Evolutionary conservation across 2,329 filamentous ascomycete species (phyloP).

Genomic region (Tolypocladium amazonense): DNA sequence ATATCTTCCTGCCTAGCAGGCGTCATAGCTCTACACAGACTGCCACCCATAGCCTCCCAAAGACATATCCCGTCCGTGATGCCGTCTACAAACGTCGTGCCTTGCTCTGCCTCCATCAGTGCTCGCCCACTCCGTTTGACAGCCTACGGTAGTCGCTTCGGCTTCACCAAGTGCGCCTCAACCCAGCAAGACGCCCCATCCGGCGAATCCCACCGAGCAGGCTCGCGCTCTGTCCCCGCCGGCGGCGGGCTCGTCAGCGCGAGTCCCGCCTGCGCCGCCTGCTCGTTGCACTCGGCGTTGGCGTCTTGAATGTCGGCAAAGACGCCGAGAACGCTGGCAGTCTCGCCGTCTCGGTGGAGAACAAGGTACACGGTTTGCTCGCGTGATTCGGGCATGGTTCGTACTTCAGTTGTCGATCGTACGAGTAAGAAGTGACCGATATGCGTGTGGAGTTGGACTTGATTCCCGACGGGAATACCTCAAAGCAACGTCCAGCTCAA

Average conservation of each 20-base stretch:
- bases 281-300: conserved; percentile 20
- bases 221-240: conserved; percentile 11
- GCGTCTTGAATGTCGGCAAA: conserved; percentile 23
- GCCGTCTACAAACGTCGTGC: neutral
- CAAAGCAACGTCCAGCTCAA: too few relatives aligned
- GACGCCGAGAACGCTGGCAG: conserved; percentile 17
- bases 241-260: conserved; percentile 8
- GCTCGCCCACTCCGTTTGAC: neutral
- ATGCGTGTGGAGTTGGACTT: too few relatives aligned
- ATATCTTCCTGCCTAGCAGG: neutral
- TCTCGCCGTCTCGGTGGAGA: conserved; percentile 7
- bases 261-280: conserved; percentile 16
- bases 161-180: conserved; percentile 16
- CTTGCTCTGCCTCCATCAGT: neutral
- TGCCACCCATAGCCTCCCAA: too few relatives aligned
- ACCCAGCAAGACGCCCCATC: conserved; percentile 26
- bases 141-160: neutral
- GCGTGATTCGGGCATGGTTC: neutral
- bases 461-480: too few relatives aligned
- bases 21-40: neutral
- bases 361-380: conserved; percentile 4
- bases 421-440: too few relatives aligned
- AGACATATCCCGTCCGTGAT: too few relatives aligned
- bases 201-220: conserved; percentile 22
- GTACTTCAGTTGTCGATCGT: neutral